Conservation (phyloP, 495 filamentous ascomycete genomes). For the Rhypophila decipiens region DNA sequence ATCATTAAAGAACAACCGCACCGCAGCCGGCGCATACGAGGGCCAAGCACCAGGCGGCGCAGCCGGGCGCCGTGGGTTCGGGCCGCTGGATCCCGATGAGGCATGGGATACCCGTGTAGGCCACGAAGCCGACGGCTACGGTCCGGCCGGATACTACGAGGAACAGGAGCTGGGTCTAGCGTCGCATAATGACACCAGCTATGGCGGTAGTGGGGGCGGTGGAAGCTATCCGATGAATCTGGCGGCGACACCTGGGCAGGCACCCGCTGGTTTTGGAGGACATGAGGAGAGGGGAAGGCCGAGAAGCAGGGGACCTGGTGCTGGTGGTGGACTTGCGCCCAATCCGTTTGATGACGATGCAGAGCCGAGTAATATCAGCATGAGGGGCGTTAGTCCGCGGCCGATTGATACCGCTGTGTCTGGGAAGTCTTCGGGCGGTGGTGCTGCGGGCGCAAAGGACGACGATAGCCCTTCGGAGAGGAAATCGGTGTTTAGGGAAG, state of each 20-base stretch:
- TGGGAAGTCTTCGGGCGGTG: conserved; percentile 7
- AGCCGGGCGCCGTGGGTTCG: conserved; percentile 33
- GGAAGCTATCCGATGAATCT: conserved; percentile 44
- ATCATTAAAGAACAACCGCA: conserved; percentile 44
- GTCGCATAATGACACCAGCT: conserved; percentile 12
- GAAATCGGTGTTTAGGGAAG: conserved; percentile 45
- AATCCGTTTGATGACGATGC: conserved; percentile 55
- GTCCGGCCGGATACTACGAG: conserved; percentile 48
- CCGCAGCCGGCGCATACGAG: conserved; percentile 59
- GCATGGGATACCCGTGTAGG: conserved; percentile 65
- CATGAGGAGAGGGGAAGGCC: conserved; percentile 25
- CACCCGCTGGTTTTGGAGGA: conserved; percentile 11
- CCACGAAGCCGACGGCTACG: conserved; percentile 52
- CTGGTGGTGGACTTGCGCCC: conserved; percentile 2
- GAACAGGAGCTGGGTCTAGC: conserved; percentile 54
- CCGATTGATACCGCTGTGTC: conserved; percentile 38
- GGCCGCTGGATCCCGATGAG: conserved; percentile 60
- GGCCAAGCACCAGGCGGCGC: conserved; percentile 10
- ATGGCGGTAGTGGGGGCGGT: conserved; percentile 12
- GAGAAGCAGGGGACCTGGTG: conserved; percentile 24
- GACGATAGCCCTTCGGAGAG: conserved; percentile 38
- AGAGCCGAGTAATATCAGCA: conserved; percentile 47
- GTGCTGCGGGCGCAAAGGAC: conserved; percentile 10
- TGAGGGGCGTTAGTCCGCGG: conserved; percentile 52
- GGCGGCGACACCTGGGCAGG: conserved; percentile 9